A percentile compares a stretch with the other conserved stretches of the same genome.
phyloP scores from a whole-genome alignment of 176 grass and related monocot genomes.

The Triticum urartu region DNA sequence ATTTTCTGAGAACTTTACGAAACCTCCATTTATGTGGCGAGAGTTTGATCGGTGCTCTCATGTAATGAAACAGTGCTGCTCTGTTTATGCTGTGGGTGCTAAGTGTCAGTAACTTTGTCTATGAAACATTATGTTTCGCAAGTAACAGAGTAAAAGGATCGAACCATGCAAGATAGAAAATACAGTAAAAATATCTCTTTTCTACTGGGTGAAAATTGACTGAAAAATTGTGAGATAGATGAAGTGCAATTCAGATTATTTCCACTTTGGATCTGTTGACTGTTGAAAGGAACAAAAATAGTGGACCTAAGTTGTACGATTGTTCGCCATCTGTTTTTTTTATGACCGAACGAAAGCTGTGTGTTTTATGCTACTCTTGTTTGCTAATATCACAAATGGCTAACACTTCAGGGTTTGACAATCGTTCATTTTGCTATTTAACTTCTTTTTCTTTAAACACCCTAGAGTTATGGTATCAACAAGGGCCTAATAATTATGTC shows the following conservation, averaged over 20 bases:
- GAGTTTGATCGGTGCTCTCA: slow-evolving; percentile 1
- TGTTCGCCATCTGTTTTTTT: too few relatives aligned
- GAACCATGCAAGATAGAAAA: background rate
- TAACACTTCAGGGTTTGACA: too few relatives aligned
- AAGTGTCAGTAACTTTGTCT: background rate
- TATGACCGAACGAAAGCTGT: background rate
- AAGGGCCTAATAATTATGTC: too few relatives aligned
- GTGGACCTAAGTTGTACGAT: background rate
- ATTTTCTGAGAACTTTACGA: background rate
- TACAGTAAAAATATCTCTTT: background rate
- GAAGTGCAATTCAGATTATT: background rate
- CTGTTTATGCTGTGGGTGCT: background rate
- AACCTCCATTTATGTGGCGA: background rate
- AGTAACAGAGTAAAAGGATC: background rate
- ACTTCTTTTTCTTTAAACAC: too few relatives aligned
- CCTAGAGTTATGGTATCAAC: too few relatives aligned
- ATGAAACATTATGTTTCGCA: slow-evolving; percentile 8
- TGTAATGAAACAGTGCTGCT: background rate
- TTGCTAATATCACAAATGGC: too few relatives aligned
- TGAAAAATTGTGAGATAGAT: background rate
- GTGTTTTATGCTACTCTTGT: background rate
- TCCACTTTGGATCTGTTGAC: background rate
- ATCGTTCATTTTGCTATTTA: too few relatives aligned
- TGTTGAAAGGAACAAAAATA: background rate
- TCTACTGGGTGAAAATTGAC: background rate